Evolutionary conservation across 2,329 filamentous ascomycete species (phyloP).

Genomic region (Monilinia vaccinii-corymbosi): DNA sequence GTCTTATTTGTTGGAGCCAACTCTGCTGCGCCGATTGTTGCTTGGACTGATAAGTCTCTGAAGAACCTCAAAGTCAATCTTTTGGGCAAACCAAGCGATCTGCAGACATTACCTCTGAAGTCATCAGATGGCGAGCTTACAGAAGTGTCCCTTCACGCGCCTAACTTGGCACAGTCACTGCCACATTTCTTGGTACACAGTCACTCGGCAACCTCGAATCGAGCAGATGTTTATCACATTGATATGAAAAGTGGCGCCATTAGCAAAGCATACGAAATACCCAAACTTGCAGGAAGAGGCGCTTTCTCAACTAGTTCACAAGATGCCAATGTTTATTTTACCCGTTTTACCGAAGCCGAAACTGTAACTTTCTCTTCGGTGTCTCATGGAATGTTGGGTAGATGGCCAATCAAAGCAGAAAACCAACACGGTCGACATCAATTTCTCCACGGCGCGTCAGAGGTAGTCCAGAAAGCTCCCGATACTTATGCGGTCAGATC

Average conservation of each 20-base stretch:
- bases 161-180: conserved; percentile 59
- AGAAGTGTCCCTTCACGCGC: conserved; percentile 59
- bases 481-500: conserved; percentile 69
- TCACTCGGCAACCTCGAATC: conserved; percentile 59
- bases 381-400: conserved; percentile 66
- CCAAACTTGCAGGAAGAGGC: conserved; percentile 59
- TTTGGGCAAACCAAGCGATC: conserved; percentile 46
- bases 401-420: conserved; percentile 54
- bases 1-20: conserved; percentile 70
- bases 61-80: conserved; percentile 63
- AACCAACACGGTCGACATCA: conserved; percentile 36
- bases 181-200: conserved; percentile 83
- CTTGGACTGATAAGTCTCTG: conserved; percentile 59
- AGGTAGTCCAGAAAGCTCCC: conserved; percentile 64
- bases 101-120: conserved; percentile 45
- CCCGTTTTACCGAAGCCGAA: conserved; percentile 67
- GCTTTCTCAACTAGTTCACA: conserved; percentile 71
- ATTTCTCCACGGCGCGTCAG: conserved; percentile 60
- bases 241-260: conserved; percentile 60
- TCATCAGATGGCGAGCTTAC: conserved; percentile 43
- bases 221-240: conserved; percentile 80
- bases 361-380: conserved; percentile 64
- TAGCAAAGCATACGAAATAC: conserved; percentile 72
- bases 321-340: conserved; percentile 82
- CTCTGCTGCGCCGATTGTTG: conserved; percentile 63